Evolutionary conservation across 768 basidiomycete genomes (phyloP).

Genomic region (Phlebiopsis flavidoalba): DNA sequence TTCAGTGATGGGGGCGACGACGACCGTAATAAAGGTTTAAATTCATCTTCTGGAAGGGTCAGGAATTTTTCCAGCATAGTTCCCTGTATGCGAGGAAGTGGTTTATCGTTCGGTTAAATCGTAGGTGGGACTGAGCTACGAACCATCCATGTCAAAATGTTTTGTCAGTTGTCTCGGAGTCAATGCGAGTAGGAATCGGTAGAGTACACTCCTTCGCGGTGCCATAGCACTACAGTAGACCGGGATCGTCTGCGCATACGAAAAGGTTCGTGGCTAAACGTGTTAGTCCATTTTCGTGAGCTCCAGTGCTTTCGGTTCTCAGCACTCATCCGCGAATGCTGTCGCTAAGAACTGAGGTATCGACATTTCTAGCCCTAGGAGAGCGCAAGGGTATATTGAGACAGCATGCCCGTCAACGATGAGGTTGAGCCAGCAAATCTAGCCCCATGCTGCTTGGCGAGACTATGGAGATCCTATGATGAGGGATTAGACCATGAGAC

Average conservation of each 20-base stretch:
- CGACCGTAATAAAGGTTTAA: slow-evolving; percentile 46
- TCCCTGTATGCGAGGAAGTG: slow-evolving; percentile 44
- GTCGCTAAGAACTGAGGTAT: slow-evolving; percentile 56
- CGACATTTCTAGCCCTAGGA: slow-evolving; percentile 65
- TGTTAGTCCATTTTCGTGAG: too few relatives aligned
- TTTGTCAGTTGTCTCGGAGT: slow-evolving; percentile 41
- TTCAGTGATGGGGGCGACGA: slow-evolving; percentile 25
- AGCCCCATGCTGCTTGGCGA: slow-evolving; percentile 55
- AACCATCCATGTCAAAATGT: slow-evolving; percentile 75
- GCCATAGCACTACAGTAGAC: slow-evolving; percentile 60
- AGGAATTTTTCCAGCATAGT: slow-evolving; percentile 86
- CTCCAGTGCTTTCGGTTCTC: too few relatives aligned
- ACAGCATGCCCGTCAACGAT: slow-evolving; percentile 76
- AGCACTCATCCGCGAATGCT: slow-evolving; percentile 59
- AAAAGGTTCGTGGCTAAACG: slow-evolving; percentile 56
- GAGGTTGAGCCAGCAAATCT: slow-evolving; percentile 86
- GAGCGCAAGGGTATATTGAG: slow-evolving; percentile 87
- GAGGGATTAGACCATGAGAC: not conserved
- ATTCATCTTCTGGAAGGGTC: slow-evolving; percentile 60
- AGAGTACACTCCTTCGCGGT: slow-evolving; percentile 62
- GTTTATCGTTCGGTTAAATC: not conserved
- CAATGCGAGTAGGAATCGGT: slow-evolving; percentile 51
- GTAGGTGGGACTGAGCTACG: slow-evolving; percentile 16
- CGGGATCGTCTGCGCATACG: slow-evolving; percentile 76
- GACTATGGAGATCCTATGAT: slow-evolving; percentile 54